Conservation (phyloP, 2,329 filamentous ascomycete genomes). For the Stagonosporopsis chrysanthemi region DNA sequence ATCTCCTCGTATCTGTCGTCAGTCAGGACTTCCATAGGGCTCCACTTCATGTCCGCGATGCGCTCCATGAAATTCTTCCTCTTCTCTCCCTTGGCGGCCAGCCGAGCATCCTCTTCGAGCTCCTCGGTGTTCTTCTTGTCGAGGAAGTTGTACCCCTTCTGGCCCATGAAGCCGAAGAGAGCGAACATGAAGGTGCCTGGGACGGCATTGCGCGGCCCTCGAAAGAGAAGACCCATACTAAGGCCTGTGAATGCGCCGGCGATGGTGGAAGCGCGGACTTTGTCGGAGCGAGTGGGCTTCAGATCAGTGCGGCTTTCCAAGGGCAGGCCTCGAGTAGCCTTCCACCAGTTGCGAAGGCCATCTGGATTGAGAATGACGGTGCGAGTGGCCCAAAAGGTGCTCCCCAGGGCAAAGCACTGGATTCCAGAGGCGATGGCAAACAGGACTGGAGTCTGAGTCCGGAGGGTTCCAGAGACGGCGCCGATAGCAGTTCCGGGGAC, state of each 20-base stretch:
- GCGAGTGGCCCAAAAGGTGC: slow-evolving; percentile 74
- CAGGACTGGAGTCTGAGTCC: slow-evolving; percentile 70
- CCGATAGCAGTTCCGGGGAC: slow-evolving; percentile 69
- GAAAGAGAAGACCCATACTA: slow-evolving; percentile 62
- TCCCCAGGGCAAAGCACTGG: slow-evolving; percentile 82
- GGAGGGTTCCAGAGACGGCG: slow-evolving; percentile 59
- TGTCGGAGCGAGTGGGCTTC: slow-evolving; percentile 64
- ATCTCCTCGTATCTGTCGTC: slow-evolving; percentile 77
- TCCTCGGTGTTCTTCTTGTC: slow-evolving; percentile 55
- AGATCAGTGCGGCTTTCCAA: slow-evolving; percentile 44
- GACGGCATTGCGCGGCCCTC: slow-evolving; percentile 52
- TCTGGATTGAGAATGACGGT: slow-evolving; percentile 48
- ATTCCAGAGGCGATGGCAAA: slow-evolving; percentile 76
- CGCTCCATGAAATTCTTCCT: slow-evolving; percentile 57
- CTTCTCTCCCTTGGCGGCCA: slow-evolving; percentile 30
- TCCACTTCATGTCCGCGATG: slow-evolving; percentile 70
- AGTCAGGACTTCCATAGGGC: slow-evolving; percentile 72
- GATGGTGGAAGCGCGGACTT: slow-evolving; percentile 70
- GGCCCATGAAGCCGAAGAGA: slow-evolving; percentile 64
- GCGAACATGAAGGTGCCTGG: slow-evolving; percentile 68
- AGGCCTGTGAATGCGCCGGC: slow-evolving; percentile 72
- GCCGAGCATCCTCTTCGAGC: slow-evolving; percentile 41
- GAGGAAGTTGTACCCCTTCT: slow-evolving; percentile 62
- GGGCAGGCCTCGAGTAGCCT: slow-evolving; percentile 36
- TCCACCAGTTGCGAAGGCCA: slow-evolving; percentile 44